A percentile compares a stretch with the other conserved stretches of the same genome.
Conservation (phyloP, 352 stramenopile genomes). For the Phytophthora ramorum region DNA sequence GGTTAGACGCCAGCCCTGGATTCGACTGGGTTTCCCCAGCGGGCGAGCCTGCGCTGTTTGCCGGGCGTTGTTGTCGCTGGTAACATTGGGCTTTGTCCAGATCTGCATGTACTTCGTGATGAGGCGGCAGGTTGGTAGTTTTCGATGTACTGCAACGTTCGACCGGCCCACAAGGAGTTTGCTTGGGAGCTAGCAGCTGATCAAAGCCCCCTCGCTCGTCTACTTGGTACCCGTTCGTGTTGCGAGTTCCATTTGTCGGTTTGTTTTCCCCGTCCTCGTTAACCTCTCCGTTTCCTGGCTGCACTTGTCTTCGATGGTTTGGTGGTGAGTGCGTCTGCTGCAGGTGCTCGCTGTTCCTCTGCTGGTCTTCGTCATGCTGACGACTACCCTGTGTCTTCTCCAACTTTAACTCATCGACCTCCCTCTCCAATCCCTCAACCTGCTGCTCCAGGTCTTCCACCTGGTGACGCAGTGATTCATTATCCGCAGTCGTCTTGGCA, state of each 20-base stretch:
- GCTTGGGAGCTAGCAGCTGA: neutral
- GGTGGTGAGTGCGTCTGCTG: constrained; percentile 15
- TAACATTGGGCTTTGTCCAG: neutral
- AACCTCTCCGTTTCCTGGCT: constrained; percentile 5
- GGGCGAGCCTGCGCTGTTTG: neutral
- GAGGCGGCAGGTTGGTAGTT: neutral
- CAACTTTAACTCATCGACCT: constrained; percentile 19
- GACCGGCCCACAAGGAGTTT: neutral
- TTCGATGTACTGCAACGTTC: constrained; percentile 2
- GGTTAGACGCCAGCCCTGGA: neutral
- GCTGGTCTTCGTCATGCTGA: constrained; percentile 6
- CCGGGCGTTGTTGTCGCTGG: constrained; percentile 5
- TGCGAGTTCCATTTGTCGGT: neutral
- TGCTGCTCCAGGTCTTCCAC: constrained; percentile 38
- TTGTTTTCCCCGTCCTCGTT: constrained; percentile 8
- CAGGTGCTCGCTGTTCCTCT: constrained; percentile 7
- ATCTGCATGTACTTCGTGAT: neutral
- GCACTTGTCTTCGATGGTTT: constrained; percentile 24
- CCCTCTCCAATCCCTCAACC: constrained; percentile 28
- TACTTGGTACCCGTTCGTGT: constrained; percentile 1
- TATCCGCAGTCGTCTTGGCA: constrained; percentile 53
- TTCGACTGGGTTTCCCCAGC: neutral
- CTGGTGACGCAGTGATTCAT: constrained; percentile 38
- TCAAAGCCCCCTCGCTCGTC: neutral
- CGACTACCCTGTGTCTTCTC: constrained; percentile 16